Evolutionary conservation across 345 rosid species (phyloP), one percentile per base, ranked within the genome.

Genomic region (Acer saccharum): DNA sequence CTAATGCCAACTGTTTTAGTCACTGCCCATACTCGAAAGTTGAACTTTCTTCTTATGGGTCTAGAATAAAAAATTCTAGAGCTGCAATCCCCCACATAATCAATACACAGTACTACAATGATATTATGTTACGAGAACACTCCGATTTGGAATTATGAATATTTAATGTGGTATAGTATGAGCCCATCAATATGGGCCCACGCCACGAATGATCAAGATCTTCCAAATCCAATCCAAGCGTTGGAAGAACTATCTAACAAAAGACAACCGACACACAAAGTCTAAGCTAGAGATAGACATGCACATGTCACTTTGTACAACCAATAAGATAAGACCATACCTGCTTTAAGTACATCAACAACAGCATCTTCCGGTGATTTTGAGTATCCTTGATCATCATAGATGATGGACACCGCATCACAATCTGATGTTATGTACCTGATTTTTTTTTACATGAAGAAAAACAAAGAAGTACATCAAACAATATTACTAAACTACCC

Each of bases 361-460:
- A 96, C 95, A 2, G 95, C 98, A 80, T 94, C 97, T 83, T 96
- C 97, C 1, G 97, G 98, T 13, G 88, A 27, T 77, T 90, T 91
- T 8, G 89, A 92, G 55, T 90, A 93, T 71, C 90, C 87, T 86
- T 92, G 92, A 8, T 21, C 78, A 5, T 88, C 85, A 58, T 89
- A 69, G 74, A 94, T 92, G 84, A 92, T 84, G 7, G 90, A 79
- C 11, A 96, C 97, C 0, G 99, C 97, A 70, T 96, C 98, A 78
- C 99, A 96, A 77, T 96, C 98, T 3, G 97, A 96, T 25, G 91
- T 78, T 43, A 96, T 87, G 82, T 92, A 94, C 85, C 98, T 91
- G 89, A 72, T 2, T 67, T 25, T 29, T 27, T 27, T 21, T 48
- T 23, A n/a, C 14, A 41, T 44, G 4, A 18, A 0, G 2, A 14